Evolutionary conservation across 768 basidiomycete genomes (phyloP).

Genomic region (Mycena maculata): DNA sequence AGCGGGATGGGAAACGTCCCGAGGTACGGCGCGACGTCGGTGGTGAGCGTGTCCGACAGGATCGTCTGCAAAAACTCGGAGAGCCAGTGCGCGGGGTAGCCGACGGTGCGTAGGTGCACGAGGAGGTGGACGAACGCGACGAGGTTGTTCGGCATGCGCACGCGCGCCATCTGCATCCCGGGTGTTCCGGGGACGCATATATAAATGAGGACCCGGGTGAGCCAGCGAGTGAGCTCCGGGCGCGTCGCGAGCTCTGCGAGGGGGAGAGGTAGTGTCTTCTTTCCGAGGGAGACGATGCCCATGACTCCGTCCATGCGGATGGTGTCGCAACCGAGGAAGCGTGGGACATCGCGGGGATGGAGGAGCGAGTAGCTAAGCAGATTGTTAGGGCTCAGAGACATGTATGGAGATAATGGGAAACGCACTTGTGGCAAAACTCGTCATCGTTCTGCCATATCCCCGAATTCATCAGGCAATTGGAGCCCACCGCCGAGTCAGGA

Average conservation of each 20-base stretch:
- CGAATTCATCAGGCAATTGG: constrained; percentile 45
- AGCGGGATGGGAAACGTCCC: constrained; percentile 42
- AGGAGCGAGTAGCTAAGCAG: constrained; percentile 43
- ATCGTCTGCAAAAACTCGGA: constrained; percentile 45
- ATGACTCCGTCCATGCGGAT: constrained; percentile 37
- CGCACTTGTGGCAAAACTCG: constrained; percentile 45
- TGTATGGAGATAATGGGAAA: background rate
- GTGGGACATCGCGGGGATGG: constrained; percentile 42
- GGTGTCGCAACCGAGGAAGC: constrained; percentile 43
- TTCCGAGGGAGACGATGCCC: constrained; percentile 33
- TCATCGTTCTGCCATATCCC: constrained; percentile 43
- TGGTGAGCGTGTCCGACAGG: constrained; percentile 40
- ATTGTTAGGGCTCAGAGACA: background rate
- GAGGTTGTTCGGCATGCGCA: constrained; percentile 49
- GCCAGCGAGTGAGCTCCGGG: constrained; percentile 47
- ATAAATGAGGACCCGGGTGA: constrained; percentile 47
- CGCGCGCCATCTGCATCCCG: constrained; percentile 35
- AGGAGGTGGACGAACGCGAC: constrained; percentile 47
- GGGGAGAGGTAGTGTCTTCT: constrained; percentile 35
- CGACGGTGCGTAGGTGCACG: constrained; percentile 46
- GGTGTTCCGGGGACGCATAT: constrained; percentile 42
- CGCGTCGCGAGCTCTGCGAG: constrained; percentile 28
- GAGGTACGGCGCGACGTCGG: constrained; percentile 43
- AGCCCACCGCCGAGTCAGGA: constrained; percentile 39
- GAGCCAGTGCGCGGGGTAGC: constrained; percentile 53